Base-by-base conservation (phyloP, 1,284 basidiomycete genomes). In the Tausonia pullulans region DNA sequence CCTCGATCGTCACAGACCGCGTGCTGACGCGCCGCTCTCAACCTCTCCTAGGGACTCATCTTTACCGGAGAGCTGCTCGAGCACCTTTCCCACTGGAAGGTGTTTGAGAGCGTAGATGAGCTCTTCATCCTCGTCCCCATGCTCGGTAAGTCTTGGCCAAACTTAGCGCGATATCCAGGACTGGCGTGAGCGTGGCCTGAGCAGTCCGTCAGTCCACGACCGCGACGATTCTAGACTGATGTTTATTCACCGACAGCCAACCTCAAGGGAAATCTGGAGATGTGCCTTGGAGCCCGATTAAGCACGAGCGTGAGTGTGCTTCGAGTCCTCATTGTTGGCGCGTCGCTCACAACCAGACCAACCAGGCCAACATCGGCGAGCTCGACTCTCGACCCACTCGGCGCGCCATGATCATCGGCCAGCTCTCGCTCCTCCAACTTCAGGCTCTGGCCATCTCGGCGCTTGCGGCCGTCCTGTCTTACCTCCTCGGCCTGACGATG, bases 231-330 rank as follows among this genome's bases (percentile, higher is more conserved):
- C 27, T 2, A 1, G 27, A 27, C 27, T 27, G 27, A 27, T 10
- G 43, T 27, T 45, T 10, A 3, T 50, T 48, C 48, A 54, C 43
- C 53, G 56, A 50, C 64, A 60, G 75, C 95, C 70, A 98, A 98
- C 72, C 84, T 98, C 68, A 97, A 97, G 74, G 95, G 95, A 14
- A 97, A 97, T 71, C 82, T 98, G 56, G 93, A 95, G 77, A 94
- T 95, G 89, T 94, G 93, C 69, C 83, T 80, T 2, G 77, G 76
- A 6, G 75, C 79, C 5, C 74, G 78, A 43, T 75, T 80, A 70
- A 78, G 76, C 6, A 80, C 79, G 4, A 76, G 76, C 4, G 73
- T 74, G 57, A 66, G 72, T 69, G 11, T 50, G n/a, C 39, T 10
- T 7, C 13, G 4, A 13, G 46, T 48, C 39, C 44, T 54, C 51